Evolutionary conservation across 2,329 filamentous ascomycete species (phyloP).

Genomic region (Microdochium bolleyi): DNA sequence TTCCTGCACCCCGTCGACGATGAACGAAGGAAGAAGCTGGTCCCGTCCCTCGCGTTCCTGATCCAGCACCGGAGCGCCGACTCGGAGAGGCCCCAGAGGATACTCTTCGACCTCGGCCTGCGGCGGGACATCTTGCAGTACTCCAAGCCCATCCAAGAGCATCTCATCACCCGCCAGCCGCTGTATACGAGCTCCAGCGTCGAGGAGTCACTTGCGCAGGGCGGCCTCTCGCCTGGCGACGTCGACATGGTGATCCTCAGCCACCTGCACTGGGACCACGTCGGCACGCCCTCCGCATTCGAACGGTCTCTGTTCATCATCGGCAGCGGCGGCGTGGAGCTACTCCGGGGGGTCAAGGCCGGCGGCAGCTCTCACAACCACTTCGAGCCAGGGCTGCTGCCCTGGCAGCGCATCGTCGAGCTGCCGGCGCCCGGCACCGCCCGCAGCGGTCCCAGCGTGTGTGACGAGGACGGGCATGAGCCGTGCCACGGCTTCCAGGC

Average conservation of each 20-base stretch:
- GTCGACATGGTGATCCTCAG: conserved; percentile 31
- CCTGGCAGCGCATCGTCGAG: conserved; percentile 10
- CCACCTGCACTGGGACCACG: conserved; percentile 51
- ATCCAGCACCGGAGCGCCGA: conserved; percentile 32
- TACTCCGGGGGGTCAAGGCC: conserved; percentile 18
- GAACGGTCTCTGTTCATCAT: conserved; percentile 37
- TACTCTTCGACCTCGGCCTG: conserved; percentile 44
- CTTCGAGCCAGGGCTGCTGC: conserved; percentile 32
- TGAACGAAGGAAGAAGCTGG: conserved; percentile 29
- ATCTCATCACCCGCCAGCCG: conserved; percentile 35
- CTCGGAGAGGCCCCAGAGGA: conserved; percentile 20
- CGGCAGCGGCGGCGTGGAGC: conserved; percentile 34
- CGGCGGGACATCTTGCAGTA: conserved; percentile 35
- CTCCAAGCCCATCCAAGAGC: conserved; percentile 29
- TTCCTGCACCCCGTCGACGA: conserved; percentile 36
- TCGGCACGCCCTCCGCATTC: conserved; percentile 47
- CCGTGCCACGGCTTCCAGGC: not conserved
- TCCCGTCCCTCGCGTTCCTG: conserved; percentile 45
- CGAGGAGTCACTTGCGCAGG: conserved; percentile 23
- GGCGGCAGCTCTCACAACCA: conserved; percentile 21
- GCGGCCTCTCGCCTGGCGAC: conserved; percentile 5
- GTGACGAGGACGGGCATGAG: not conserved
- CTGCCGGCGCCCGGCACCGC: not conserved
- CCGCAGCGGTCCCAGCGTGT: not conserved
- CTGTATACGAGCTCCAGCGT: conserved; percentile 34